A percentile compares a stretch with the other conserved stretches of the same genome.
phyloP scores from a whole-genome alignment of 345 rosid genomes.

The Reutealis trisperma region DNA sequence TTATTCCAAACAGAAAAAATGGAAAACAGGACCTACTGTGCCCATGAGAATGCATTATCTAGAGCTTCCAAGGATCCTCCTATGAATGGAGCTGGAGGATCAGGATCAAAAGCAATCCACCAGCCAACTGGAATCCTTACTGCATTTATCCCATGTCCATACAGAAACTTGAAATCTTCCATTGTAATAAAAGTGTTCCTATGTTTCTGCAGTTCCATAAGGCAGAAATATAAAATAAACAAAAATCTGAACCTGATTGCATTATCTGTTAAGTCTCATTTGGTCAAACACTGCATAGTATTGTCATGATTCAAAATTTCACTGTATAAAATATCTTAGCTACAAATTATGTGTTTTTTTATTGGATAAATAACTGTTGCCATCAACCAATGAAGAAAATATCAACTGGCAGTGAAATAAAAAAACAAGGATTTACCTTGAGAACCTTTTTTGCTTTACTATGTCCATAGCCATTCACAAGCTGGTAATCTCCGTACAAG shows the following conservation, averaged over 20 bases:
- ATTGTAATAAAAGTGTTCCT: slow-evolving; percentile 54
- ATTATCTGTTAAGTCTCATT: slow-evolving; percentile 1
- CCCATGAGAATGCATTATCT: slow-evolving; percentile 75
- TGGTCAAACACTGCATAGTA: not conserved
- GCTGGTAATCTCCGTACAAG: slow-evolving; percentile 78
- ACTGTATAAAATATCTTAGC: not conserved
- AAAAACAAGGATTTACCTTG: slow-evolving; percentile 39
- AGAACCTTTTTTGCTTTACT: slow-evolving; percentile 61
- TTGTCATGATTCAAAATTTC: not conserved
- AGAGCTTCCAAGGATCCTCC: slow-evolving; percentile 68
- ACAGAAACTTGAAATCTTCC: slow-evolving; percentile 62
- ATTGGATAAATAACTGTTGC: not conserved
- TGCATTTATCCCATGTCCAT: slow-evolving; percentile 61
- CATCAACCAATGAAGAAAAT: slow-evolving; percentile 8
- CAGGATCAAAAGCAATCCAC: slow-evolving; percentile 79
- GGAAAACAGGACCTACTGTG: slow-evolving; percentile 51
- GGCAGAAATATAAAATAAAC: not conserved
- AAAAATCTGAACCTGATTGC: not conserved
- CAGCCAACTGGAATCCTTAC: slow-evolving; percentile 81
- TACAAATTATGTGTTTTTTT: not conserved
- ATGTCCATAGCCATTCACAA: slow-evolving; percentile 64
- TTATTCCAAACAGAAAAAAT: not conserved
- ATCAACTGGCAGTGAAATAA: not conserved
- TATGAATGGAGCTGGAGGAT: slow-evolving; percentile 69
- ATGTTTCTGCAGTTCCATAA: slow-evolving; percentile 50